Evolutionary conservation across 2,329 filamentous ascomycete species (phyloP), one percentile per base, ranked within the genome.

Genomic region (Monilinia fructigena): DNA sequence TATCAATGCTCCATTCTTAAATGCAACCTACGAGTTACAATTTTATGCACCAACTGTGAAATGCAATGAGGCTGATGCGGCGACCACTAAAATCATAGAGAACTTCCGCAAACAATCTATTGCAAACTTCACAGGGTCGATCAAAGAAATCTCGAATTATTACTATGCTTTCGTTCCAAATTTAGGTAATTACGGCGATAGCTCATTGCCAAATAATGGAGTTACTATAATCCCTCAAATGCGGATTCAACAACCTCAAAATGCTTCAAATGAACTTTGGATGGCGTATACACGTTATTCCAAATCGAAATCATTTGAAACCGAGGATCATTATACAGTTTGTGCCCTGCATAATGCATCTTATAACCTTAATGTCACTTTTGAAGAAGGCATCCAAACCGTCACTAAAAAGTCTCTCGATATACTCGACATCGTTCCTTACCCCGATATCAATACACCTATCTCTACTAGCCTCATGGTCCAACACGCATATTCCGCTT

Each of bases 121-220:
- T 16, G 35, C 59, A 12, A 42, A 42, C 31, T 23, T 38, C 23
- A 60, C 54, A 28, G 45, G 61, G 65, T 23, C 45, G 11, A 35
- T 64, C 14, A 62, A 47, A 12, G 63, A 70, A 52, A 38, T 66
- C 16, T 54, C 45, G 14, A 69, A 66, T 5, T 64, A 62, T 38
- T 71, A 70, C 23, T 69, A 68, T 47, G 67, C 66, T 3, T 67
- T 69, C n/a, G 67, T 71, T 23, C 70, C 70, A 1, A 65, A 68
- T n/a, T 31, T 70, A 3, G 60, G 59, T 11, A 61, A 45, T 11
- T 47, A 63, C 38, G 63, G 38, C 3, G 66, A 65, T 23, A 59
- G 31, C 11, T 28, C 26, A 31, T n/a, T 26, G 10, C 45, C 45
- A 23, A 68, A 55, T 31, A 28, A 63, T 3, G 45, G 28, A 28